Percentiles rank a stretch among this genome's conserved stretches.
phyloP scores from a whole-genome alignment of 73 alveolate genomes.

The Tetrahymena thermophila region DNA sequence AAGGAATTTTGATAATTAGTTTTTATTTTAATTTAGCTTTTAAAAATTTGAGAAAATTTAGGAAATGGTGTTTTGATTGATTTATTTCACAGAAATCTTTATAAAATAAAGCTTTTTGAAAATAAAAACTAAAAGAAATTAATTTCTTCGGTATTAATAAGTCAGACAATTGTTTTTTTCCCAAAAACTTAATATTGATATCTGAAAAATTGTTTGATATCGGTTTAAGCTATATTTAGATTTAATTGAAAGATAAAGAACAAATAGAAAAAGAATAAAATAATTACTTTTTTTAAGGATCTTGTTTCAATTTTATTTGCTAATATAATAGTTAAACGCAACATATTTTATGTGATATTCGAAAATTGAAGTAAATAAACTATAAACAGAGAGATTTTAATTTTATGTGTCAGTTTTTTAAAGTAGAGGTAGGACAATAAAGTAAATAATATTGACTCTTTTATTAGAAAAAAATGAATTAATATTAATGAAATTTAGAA shows the following conservation, averaged over 20 bases:
- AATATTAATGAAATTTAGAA: background rate
- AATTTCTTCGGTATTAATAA: background rate
- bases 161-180: background rate
- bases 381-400: background rate
- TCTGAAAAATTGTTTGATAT: background rate
- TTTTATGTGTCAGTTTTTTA: background rate
- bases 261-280: background rate
- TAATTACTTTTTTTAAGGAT: too few species aligned
- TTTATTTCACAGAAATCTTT: too few species aligned
- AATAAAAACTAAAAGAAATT: background rate
- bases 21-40: too few species aligned
- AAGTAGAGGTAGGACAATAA: background rate
- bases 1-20: too few species aligned
- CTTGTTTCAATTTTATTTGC: too few species aligned
- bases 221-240: background rate
- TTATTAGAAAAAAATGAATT: background rate
- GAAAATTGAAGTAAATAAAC: background rate
- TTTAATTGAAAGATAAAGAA: background rate
- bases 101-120: background rate
- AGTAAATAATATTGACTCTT: background rate
- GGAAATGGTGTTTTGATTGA: too few species aligned
- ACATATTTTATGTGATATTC: background rate
- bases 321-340: background rate
- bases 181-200: background rate
- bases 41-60: too few species aligned